Evolutionary conservation across 1,284 basidiomycete species (phyloP).

Genomic region (Binderoboletus segoi): DNA sequence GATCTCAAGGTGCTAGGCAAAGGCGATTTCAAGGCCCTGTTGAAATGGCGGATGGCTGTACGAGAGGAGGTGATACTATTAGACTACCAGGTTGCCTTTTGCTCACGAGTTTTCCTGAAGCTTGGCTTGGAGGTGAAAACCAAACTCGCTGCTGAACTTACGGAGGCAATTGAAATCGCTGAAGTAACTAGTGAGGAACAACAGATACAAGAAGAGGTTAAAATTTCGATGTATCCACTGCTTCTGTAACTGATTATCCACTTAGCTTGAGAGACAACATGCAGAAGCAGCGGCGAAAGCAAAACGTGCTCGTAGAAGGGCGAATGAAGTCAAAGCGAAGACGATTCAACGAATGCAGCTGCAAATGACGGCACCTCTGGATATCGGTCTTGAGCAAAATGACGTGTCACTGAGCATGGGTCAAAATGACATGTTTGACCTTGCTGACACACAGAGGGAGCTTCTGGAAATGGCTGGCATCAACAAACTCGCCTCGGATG

Average conservation of each 20-base stretch:
- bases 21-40: constrained; percentile 91
- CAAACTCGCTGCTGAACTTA: constrained; percentile 70
- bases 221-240: background rate
- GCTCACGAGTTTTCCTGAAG: constrained; percentile 39
- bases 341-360: constrained; percentile 96
- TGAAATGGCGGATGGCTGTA: constrained; percentile 88
- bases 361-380: constrained; percentile 95
- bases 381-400: constrained; percentile 89
- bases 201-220: constrained; percentile 87
- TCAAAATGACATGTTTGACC: constrained; percentile 86
- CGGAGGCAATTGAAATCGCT: constrained; percentile 74
- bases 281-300: constrained; percentile 73
- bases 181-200: constrained; percentile 86
- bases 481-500: constrained; percentile 52
- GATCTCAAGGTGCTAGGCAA: constrained; percentile 98
- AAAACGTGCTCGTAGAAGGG: constrained; percentile 83
- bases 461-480: constrained; percentile 48
- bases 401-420: constrained; percentile 71
- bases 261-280: constrained; percentile 82
- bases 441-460: constrained; percentile 60
- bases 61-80: constrained; percentile 71
- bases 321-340: constrained; percentile 88
- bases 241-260: constrained; percentile 3
- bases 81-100: background rate
- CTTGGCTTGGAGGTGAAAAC: constrained; percentile 82